Percentiles rank a stretch among this genome's conserved stretches.
These are phyloP conservation scores for Elongisporangium undulatum DNA, from an alignment of 352 stramenopile species.

Conservation along the genomic window DNA sequence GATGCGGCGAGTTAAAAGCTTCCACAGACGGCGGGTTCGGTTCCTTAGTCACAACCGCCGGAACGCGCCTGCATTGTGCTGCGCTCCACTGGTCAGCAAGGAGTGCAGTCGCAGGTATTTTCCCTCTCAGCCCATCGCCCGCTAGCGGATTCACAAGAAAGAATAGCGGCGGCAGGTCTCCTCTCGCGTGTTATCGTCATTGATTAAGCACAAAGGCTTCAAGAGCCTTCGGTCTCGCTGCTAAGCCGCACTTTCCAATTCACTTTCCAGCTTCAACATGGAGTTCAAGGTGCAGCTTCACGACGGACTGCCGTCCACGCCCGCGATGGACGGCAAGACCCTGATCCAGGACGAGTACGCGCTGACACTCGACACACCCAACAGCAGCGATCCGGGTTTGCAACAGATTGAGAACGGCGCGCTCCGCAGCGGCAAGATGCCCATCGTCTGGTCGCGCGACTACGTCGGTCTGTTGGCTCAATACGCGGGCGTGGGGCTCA, in stretches of 20 bases:
- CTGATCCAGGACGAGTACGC: background rate
- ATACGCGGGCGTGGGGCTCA: conserved; percentile 38
- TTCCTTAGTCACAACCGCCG: no score
- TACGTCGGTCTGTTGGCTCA: conserved; percentile 38
- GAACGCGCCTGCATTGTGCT: background rate
- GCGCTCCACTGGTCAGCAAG: background rate
- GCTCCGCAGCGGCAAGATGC: conserved; percentile 26
- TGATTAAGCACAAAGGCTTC: no score
- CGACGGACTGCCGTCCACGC: background rate
- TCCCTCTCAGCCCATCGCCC: background rate
- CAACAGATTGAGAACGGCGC: conserved; percentile 20
- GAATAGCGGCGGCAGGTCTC: background rate
- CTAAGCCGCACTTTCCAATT: background rate
- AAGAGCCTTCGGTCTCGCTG: background rate
- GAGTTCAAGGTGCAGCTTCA: background rate
- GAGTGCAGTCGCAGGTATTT: background rate
- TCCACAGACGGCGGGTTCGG: background rate
- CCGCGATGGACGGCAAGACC: background rate
- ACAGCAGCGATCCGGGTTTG: background rate
- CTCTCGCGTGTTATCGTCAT: background rate
- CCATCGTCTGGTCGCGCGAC: conserved; percentile 28
- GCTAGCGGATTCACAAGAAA: background rate
- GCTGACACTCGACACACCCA: background rate
- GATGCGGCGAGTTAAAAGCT: background rate
- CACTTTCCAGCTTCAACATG: background rate